Conservation (phyloP, 208 protist genomes). For the Leishmania tarentolae region DNA sequence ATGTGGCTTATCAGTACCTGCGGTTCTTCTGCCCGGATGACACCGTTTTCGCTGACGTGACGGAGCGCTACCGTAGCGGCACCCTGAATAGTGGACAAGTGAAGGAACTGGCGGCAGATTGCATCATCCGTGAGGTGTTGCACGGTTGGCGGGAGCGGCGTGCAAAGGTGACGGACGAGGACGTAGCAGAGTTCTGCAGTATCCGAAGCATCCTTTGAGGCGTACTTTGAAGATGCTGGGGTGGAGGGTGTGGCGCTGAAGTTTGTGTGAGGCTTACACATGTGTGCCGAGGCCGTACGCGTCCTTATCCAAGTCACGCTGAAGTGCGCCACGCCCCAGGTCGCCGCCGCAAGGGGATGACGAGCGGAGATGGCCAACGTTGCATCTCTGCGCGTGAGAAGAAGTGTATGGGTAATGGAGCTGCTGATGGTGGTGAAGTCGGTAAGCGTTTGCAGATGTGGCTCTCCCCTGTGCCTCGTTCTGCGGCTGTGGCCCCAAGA, state of each 20-base stretch:
- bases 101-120: slow-evolving; percentile 76
- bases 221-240: neutral
- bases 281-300: neutral
- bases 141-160: slow-evolving; percentile 66
- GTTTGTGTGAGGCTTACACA: neutral
- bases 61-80: slow-evolving; percentile 57
- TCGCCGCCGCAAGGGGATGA: neutral
- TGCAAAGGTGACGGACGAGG: slow-evolving; percentile 65
- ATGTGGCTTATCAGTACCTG: slow-evolving; percentile 97
- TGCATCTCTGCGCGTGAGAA: neutral
- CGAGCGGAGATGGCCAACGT: neutral
- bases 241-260: neutral
- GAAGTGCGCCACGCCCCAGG: neutral
- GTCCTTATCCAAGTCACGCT: neutral
- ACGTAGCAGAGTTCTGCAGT: slow-evolving; percentile 65
- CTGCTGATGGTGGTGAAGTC: neutral
- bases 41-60: slow-evolving; percentile 85
- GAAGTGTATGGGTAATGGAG: neutral
- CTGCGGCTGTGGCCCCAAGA: neutral
- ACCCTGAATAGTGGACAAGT: slow-evolving; percentile 81
- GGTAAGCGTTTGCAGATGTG: neutral
- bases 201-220: slow-evolving; percentile 79
- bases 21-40: slow-evolving; percentile 97
- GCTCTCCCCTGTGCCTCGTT: neutral
- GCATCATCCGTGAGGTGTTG: slow-evolving; percentile 68